Conservation (phyloP, 2,329 filamentous ascomycete species). For the Orbilia brochopaga region DNA sequence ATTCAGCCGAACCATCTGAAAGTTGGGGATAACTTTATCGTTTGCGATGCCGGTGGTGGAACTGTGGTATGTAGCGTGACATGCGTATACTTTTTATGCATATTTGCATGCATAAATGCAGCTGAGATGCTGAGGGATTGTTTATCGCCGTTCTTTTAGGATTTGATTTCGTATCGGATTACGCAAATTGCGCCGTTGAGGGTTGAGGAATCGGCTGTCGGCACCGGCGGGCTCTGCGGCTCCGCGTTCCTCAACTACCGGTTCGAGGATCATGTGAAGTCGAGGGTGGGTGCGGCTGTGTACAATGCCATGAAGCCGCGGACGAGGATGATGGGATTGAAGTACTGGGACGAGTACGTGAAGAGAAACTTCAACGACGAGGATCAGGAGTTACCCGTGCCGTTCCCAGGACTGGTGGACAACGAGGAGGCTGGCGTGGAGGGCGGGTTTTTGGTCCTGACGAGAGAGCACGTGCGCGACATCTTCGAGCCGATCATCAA, state of each 20-base stretch:
- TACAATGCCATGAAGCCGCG: conserved; percentile 51
- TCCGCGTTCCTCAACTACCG: conserved; percentile 73
- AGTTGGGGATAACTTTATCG: conserved; percentile 68
- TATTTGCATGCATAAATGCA: neutral
- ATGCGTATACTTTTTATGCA: neutral
- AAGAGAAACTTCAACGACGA: conserved; percentile 84
- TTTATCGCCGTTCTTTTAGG: conserved; percentile 20
- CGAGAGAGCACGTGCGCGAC: conserved; percentile 62
- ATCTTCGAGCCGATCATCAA: conserved; percentile 78
- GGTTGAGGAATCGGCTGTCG: conserved; percentile 79
- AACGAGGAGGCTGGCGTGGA: conserved; percentile 77
- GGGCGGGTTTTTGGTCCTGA: conserved; percentile 77
- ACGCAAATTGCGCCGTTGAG: conserved; percentile 73
- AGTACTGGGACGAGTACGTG: conserved; percentile 83
- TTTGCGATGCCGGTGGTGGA: conserved; percentile 66
- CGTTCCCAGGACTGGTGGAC: conserved; percentile 76
- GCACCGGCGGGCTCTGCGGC: conserved; percentile 77
- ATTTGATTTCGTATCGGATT: conserved; percentile 79
- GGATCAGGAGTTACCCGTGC: conserved; percentile 76
- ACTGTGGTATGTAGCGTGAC: conserved; percentile 64
- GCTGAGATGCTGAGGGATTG: conserved; percentile 15
- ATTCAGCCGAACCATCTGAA: conserved; percentile 57
- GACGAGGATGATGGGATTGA: conserved; percentile 64
- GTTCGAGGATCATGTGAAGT: conserved; percentile 64
- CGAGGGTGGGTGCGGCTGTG: conserved; percentile 36